These are phyloP conservation scores for Botrytis pseudocinerea DNA, from an alignment of 2,329 filamentous ascomycete genomes.

Conservation along the genomic window DNA sequence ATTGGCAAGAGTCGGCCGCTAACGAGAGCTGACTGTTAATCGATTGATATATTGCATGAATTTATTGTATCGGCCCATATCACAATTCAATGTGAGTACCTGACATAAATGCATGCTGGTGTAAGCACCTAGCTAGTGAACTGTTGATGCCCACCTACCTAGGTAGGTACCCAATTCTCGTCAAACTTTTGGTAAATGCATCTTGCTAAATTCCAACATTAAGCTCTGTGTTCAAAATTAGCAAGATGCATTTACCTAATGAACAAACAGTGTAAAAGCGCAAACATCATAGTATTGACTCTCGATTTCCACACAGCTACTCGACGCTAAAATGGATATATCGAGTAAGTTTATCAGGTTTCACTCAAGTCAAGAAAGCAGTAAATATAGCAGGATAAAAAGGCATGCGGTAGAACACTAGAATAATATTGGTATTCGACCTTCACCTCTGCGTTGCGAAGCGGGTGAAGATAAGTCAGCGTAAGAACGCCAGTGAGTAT, in stretches of 20 bases:
- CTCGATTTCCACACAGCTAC: not conserved
- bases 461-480: slow-evolving; percentile 2
- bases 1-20: not conserved
- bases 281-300: not conserved
- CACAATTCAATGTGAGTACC: not conserved
- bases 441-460: slow-evolving; percentile 3
- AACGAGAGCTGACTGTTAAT: not conserved
- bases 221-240: not conserved
- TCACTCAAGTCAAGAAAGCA: not conserved
- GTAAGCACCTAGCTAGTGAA: not conserved
- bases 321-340: not conserved
- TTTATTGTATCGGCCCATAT: not conserved
- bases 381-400: not conserved
- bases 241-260: not conserved
- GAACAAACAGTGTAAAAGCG: not conserved
- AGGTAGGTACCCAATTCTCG: not conserved
- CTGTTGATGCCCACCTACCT: not conserved
- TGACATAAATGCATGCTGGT: not conserved
- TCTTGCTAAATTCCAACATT: not conserved
- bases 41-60: not conserved
- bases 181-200: not conserved
- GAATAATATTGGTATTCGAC: slow-evolving; percentile 13
- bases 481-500: slow-evolving; percentile 18
- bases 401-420: not conserved
- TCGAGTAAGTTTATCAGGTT: not conserved